phyloP scores from a whole-genome alignment of 208 protist genomes.

The Polymyxa betae region DNA sequence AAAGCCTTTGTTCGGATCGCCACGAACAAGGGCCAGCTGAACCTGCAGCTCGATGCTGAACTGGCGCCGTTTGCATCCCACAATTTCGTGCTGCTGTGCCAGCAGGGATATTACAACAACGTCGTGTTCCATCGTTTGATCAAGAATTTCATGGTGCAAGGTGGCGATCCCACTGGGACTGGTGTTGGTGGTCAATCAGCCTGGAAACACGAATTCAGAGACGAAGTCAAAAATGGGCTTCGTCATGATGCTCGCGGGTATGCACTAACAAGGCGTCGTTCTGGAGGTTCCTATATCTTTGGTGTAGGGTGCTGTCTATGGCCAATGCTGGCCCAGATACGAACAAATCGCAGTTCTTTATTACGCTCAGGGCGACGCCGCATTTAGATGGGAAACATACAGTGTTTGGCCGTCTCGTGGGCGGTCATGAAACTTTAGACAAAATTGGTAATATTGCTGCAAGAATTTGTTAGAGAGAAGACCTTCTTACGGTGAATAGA shows the following conservation, averaged over 20 bases:
- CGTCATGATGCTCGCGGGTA: background rate
- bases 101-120: slow-evolving; percentile 77
- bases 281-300: background rate
- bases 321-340: slow-evolving; percentile 79
- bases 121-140: slow-evolving; percentile 78
- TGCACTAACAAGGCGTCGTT: no score
- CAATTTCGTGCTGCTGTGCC: slow-evolving; percentile 72
- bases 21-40: slow-evolving; percentile 73
- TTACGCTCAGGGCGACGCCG: slow-evolving; percentile 71
- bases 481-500: no score
- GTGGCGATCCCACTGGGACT: slow-evolving; percentile 76
- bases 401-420: slow-evolving; percentile 78
- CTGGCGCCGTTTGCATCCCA: slow-evolving; percentile 67
- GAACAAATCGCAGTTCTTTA: slow-evolving; percentile 81
- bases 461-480: no score
- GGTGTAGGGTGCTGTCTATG: slow-evolving; percentile 79
- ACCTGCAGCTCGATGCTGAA: slow-evolving; percentile 71
- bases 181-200: slow-evolving; percentile 78
- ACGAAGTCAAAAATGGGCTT: slow-evolving; percentile 68
- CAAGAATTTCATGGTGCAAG: slow-evolving; percentile 80
- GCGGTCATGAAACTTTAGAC: slow-evolving; percentile 72
- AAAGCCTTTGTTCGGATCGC: slow-evolving; percentile 75
- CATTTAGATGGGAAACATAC: slow-evolving; percentile 80
- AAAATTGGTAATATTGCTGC: slow-evolving; percentile 72
- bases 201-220: slow-evolving; percentile 71